Evolutionary conservation across 2,329 filamentous ascomycete species (phyloP), one percentile per base, ranked within the genome.

Genomic region (Ceratocystis eucalypticola): DNA sequence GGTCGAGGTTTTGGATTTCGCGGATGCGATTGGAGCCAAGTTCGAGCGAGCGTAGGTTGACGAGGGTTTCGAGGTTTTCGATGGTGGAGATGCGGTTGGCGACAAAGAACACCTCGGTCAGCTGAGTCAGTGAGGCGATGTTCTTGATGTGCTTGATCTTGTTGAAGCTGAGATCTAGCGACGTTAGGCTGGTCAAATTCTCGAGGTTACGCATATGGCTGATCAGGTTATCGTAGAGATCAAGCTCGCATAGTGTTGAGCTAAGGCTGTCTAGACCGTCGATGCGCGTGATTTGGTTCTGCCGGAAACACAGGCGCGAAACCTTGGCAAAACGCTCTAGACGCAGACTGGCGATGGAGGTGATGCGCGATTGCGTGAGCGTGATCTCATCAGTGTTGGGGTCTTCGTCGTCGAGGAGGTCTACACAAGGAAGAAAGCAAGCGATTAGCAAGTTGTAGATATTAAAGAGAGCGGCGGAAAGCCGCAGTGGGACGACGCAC

Each of bases 131-230:
- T 72, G 93, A 88, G 67, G 82, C 82, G 70, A 97, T 79, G 72
- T 93, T 86, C 76, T 96, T 96, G 79, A 99, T 96, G 76, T 96
- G 92, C 75, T 96, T 96, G 79, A 99, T 93, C 80, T 97, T 97
- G 80, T 99, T 99, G 83, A 96, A 99, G 75, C 89, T 95, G 64
- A 99, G 81, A 74, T 99, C 94, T 65, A 99, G 84, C 66, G 80
- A 88, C 5, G 83, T 90, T 65, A 99, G 82, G 69, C 88, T 81
- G 12, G 81, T 84, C 67, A 96, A 84, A 59, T 84, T 80, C 65
- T 96, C 91, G 59, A 99, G 82, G 37, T 89, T 89, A 70, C 87
- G 86, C 75, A 96, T 85, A 75, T 96, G 91, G 10, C 86, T 84
- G 71, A 99, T 91, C 20, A 96, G 82, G 76, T 99, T 99, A 77